Evolutionary conservation across 2,329 filamentous ascomycete genomes (phyloP).

Genomic region (Myriangium duriaei): DNA sequence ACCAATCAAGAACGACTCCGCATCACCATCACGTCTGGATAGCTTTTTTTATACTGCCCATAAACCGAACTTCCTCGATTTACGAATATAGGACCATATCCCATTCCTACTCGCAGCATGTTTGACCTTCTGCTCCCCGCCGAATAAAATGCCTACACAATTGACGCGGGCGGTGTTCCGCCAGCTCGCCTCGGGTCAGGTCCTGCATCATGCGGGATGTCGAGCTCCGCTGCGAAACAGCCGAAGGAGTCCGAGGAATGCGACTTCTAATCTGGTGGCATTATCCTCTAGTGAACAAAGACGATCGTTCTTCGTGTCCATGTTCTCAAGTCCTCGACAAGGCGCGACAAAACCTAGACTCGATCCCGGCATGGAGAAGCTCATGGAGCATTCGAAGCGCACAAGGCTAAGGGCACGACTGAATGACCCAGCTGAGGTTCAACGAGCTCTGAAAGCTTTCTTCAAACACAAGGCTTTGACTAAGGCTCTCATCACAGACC

Average conservation of each 20-base stretch:
- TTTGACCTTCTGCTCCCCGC: background rate
- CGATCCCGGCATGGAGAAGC: conserved; percentile 57
- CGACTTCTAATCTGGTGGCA: conserved; percentile 14
- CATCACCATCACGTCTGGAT: background rate
- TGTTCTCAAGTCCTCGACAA: conserved; percentile 42
- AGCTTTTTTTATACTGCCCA: no score
- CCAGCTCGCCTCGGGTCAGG: conserved; percentile 41
- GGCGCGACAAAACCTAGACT: conserved; percentile 49
- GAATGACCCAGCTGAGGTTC: conserved; percentile 50
- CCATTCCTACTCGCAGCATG: conserved; percentile 1
- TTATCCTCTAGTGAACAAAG: conserved; percentile 24
- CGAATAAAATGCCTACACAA: conserved; percentile 42
- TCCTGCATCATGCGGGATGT: conserved; percentile 34
- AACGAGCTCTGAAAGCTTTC: conserved; percentile 52
- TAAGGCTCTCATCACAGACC: conserved; percentile 4
- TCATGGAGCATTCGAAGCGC: conserved; percentile 56
- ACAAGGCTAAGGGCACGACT: conserved; percentile 51
- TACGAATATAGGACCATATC: background rate
- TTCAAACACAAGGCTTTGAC: conserved; percentile 41
- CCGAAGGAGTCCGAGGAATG: conserved; percentile 20
- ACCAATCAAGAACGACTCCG: background rate
- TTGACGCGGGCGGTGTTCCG: conserved; percentile 49
- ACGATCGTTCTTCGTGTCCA: conserved; percentile 50
- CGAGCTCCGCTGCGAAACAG: background rate
- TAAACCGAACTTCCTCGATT: conserved; percentile 3